phyloP scores from a whole-genome alignment of 2,329 filamentous ascomycete species.

The Paraconiothyrium brasiliense region DNA sequence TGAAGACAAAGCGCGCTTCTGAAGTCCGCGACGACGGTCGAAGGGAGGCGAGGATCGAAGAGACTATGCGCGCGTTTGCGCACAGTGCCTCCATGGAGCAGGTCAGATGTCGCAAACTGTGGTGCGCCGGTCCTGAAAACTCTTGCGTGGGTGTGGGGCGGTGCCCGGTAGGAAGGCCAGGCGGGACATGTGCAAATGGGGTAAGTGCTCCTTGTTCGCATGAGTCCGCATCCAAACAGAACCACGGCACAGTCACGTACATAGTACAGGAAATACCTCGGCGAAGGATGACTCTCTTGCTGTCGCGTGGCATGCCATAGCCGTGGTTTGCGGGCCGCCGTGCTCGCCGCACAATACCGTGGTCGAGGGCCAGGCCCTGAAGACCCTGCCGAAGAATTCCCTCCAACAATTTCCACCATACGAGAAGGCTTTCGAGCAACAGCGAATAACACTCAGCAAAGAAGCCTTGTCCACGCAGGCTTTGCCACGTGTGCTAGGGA shows the following conservation, averaged over 20 bases:
- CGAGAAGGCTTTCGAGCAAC: not conserved
- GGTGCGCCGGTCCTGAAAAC: slow-evolving; percentile 2
- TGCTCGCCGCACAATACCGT: not conserved
- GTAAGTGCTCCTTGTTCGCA: slow-evolving; percentile 2
- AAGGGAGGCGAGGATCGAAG: not conserved
- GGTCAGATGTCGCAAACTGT: not conserved
- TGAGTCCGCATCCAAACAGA: not conserved
- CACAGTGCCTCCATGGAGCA: not conserved
- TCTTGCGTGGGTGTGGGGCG: not conserved
- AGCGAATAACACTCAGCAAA: not conserved
- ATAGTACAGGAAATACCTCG: not conserved
- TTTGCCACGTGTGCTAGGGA: not conserved
- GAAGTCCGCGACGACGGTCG: not conserved
- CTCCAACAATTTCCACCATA: not conserved
- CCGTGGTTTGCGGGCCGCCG: not conserved
- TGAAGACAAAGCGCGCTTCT: not conserved
- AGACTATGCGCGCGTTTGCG: not conserved
- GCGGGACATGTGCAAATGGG: not conserved
- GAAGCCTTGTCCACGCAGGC: not conserved
- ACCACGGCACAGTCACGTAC: not conserved
- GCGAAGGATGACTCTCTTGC: not conserved
- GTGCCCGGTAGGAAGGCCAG: not conserved
- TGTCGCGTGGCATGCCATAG: slow-evolving; percentile 2
- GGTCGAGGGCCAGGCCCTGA: not conserved
- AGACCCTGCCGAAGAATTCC: slow-evolving; percentile 2